phyloP scores from a whole-genome alignment of 2,329 filamentous ascomycete species.

The Ophiocordyceps unilateralis region DNA sequence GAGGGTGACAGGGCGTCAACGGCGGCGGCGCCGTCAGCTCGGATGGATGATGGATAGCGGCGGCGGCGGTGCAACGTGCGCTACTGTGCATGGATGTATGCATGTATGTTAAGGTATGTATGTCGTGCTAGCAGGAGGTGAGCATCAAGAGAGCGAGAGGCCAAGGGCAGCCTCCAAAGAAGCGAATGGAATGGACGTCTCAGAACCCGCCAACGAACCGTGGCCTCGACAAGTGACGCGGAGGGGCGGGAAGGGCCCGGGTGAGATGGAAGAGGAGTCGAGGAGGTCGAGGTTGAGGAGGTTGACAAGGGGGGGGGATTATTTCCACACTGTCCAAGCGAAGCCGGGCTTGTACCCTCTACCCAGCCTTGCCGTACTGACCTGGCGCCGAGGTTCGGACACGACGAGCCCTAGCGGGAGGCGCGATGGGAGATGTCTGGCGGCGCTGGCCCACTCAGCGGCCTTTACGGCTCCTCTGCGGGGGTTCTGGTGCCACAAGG shows the following conservation, averaged over 20 bases:
- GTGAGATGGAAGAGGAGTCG: conserved; percentile 1
- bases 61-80: background rate
- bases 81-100: background rate
- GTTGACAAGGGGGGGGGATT: background rate
- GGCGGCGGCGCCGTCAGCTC: background rate
- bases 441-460: too few relatives aligned
- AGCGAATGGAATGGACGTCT: conserved; percentile 1
- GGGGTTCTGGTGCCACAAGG: too few relatives aligned
- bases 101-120: conserved; percentile 1
- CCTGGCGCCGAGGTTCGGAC: background rate
- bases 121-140: background rate
- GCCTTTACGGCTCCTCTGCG: too few relatives aligned
- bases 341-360: background rate
- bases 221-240: conserved; percentile 1
- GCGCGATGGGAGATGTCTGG: too few relatives aligned
- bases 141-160: background rate
- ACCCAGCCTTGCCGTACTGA: background rate
- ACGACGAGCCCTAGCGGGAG: too few relatives aligned
- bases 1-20: background rate
- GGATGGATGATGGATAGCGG: background rate
- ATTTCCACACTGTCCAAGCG: background rate
- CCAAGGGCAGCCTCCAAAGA: background rate
- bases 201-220: conserved; percentile 1
- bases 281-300: background rate
- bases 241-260: background rate